These are phyloP conservation scores for Thermochaetoides dissita DNA, from an alignment of 2,329 filamentous ascomycete genomes.

Conservation along the genomic window DNA sequence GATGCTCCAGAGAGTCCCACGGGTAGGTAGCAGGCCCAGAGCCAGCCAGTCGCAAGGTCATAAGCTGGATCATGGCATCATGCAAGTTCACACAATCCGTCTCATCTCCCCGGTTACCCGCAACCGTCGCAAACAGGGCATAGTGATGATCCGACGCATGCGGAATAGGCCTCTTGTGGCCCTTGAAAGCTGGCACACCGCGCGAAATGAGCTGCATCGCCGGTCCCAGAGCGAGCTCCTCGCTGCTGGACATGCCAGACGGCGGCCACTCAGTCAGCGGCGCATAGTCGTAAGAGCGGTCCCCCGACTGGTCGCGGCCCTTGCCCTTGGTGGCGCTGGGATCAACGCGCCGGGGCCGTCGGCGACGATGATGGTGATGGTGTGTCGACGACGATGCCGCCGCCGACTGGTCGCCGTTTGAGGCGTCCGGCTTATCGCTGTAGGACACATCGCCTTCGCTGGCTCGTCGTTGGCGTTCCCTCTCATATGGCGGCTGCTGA, in stretches of 20 bases:
- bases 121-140: constrained; percentile 38
- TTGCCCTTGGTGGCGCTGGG: constrained; percentile 26
- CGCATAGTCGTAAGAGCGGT: constrained; percentile 18
- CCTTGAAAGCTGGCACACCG: constrained; percentile 43
- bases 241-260: constrained; percentile 30
- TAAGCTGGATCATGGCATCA: constrained; percentile 43
- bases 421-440: constrained; percentile 12
- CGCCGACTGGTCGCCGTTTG: background rate
- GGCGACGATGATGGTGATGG: constrained; percentile 18
- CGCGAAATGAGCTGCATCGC: constrained; percentile 45
- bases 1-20: constrained; percentile 63
- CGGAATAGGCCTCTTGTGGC: constrained; percentile 38
- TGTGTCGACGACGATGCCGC: constrained; percentile 1
- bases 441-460: constrained; percentile 22
- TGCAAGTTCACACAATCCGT: constrained; percentile 36
- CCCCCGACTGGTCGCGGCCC: constrained; percentile 22
- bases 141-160: constrained; percentile 43
- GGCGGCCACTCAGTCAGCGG: constrained; percentile 45
- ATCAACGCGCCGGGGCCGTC: constrained; percentile 29
- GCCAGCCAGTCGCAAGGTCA: constrained; percentile 37
- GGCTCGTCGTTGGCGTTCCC: constrained; percentile 18
- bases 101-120: constrained; percentile 30
- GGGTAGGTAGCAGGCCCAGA: constrained; percentile 32
- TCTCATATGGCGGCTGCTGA: constrained; percentile 14
- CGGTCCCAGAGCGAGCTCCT: constrained; percentile 37